A percentile compares a stretch with the other conserved stretches of the same genome.
These are phyloP conservation scores for Fraxinus greggii DNA, from an alignment of 305 asterid species.

Conservation along the genomic window DNA sequence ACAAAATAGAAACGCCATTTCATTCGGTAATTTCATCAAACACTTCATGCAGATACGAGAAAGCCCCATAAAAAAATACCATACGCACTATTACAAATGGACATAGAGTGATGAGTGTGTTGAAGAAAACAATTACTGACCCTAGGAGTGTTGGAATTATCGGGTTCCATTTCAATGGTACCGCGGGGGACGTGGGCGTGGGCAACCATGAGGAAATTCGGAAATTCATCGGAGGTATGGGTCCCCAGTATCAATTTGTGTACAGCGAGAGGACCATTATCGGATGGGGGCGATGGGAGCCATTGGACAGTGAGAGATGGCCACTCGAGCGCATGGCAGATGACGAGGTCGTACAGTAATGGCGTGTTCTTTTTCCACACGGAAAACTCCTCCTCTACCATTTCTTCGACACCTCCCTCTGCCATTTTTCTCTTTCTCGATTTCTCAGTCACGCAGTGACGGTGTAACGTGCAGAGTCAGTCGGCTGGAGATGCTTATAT, in stretches of 20 bases:
- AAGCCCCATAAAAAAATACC: neutral
- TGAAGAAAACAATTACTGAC: constrained; percentile 27
- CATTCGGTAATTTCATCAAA: constrained; percentile 28
- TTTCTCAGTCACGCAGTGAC: constrained; percentile 19
- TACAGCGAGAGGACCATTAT: constrained; percentile 43
- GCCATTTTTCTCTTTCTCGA: constrained; percentile 32
- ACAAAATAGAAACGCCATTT: neutral
- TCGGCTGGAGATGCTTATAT: constrained; percentile 14
- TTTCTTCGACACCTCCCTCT: constrained; percentile 42
- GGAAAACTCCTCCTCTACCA: constrained; percentile 76
- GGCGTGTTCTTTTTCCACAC: constrained; percentile 97
- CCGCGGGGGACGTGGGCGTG: constrained; percentile 67
- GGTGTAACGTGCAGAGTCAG: neutral
- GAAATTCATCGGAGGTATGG: constrained; percentile 73
- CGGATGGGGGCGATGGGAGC: constrained; percentile 56
- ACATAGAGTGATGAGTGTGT: neutral
- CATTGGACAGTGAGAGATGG: constrained; percentile 97
- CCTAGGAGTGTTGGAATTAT: constrained; percentile 54
- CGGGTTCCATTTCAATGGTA: constrained; percentile 43
- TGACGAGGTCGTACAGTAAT: constrained; percentile 73
- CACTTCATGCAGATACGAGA: constrained; percentile 6
- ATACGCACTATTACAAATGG: neutral
- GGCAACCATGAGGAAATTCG: constrained; percentile 79
- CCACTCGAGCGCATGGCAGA: constrained; percentile 91
- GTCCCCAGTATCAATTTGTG: constrained; percentile 80